Evolutionary conservation across 352 stramenopile genomes (phyloP), one percentile per base, ranked within the genome.

Genomic region (Elongisporangium undulatum): DNA sequence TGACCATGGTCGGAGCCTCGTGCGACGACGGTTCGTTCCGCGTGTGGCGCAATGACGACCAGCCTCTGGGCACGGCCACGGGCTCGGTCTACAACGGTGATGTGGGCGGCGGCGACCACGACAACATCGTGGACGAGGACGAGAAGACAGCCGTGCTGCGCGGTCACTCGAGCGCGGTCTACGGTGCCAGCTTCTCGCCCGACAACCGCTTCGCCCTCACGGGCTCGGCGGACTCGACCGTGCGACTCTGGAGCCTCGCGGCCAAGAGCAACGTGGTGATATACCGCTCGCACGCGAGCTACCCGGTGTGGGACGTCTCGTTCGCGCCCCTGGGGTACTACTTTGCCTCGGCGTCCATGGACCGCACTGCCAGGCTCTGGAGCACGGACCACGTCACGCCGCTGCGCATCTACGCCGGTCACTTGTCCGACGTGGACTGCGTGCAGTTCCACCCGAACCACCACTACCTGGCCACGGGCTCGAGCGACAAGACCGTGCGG

Each of bases 381-480:
- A 94, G 87, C 55, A 98, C 94, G 0, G 96, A 99, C 67, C 83
- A 89, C 58, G 67, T 89, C 55, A 86, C 84, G 26, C 95, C 96
- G 41, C 66, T 98, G 41, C 90, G 96, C n/a, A 59, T 98, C 16
- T 98, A 98, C 59, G 85, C 86, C 16, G 96, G 96, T 4, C 96
- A 99, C 67, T 77, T 97, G 17, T 94, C 82, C 19, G 86, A 97
- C 41, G 94, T 98, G 48, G 83, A 94, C 68, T 94, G 82, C 48
- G 82, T 98, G 12, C 75, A 80, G 12, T 98, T 97, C 71, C 95
- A 99, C 69, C 95, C 96, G 7, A 99, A 99, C 64, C 92, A 94
- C 75, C 97, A 98, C 69, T 99, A 98, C 62, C 56, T 99, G 23
- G 75, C 95, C 16, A 98, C 95, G 16, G 94, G 89, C 7, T 96